Evolutionary conservation across 177 flowering plant species (phyloP), one percentile per base, ranked within the genome.

Genomic region (Vitis hybrid): DNA sequence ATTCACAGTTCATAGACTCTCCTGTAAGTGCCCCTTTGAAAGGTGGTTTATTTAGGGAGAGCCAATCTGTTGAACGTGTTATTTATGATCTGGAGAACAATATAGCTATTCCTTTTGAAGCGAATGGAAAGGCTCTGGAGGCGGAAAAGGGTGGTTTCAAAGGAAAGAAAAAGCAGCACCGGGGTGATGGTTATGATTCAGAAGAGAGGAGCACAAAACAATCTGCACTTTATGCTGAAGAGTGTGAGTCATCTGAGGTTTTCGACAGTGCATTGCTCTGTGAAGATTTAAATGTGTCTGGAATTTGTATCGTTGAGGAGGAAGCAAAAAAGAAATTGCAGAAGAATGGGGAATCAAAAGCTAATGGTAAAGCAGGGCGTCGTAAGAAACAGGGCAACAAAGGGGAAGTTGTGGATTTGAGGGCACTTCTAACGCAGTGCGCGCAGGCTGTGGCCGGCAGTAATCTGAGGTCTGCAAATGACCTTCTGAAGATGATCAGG

Each of bases 251-350:
- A 9, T 62, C 66, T 1, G 81, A 75, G 5, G 15, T 80, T 81
- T 80, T 80, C 56, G 85, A 82, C 67, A 67, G 77, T 52, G 83
- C 77, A 3, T 34, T 80, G 67, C 78, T 74, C 1, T 49, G 67
- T 64, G 5, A 2, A 13, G 19, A 12, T 2, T 17, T 40, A 13
- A 45, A 11, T 3, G 5, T 40, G 45, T 40, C 45, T 1, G 7
- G 45, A 40, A 40, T 40, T 40, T 40, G 45, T 40, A 40, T 40
- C 45, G 45, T 40, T 40, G 45, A 40, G 45, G 45, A 40, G 8
- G 45, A 40, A 40, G 9, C 45, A 40, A 40, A 9, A 6, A 40
- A 40, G 45, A 40, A 40, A 40, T 40, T 40, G 45, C 45, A 40
- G 45, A 40, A 40, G 45, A 40, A 40, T 40, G 45, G 45, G 45